These are phyloP conservation scores for Pseudocohnilembus persalinus DNA, from an alignment of 169 alveolate species.

Conservation along the genomic window DNA sequence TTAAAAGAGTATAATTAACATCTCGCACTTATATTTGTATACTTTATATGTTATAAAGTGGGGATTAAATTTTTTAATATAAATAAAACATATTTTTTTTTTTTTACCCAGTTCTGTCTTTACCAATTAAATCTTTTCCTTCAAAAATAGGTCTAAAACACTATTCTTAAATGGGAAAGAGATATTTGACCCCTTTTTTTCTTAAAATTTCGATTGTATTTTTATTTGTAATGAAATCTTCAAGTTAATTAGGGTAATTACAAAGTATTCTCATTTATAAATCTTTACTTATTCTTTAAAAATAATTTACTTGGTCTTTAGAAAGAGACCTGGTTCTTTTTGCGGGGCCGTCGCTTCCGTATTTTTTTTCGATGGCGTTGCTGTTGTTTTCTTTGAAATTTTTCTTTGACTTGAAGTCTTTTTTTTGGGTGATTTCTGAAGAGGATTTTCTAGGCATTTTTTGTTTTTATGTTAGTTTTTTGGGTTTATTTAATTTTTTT, in stretches of 20 bases:
- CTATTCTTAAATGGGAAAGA: conserved; percentile 82
- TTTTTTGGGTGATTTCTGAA: not conserved
- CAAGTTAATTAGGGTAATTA: not conserved
- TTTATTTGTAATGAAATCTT: conserved; percentile 24
- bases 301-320: not conserved
- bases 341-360: not conserved
- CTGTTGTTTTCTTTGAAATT: too few relatives aligned
- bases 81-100: too few relatives aligned
- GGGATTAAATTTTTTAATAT: too few relatives aligned
- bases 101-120: conserved; percentile 84
- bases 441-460: not conserved
- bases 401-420: not conserved
- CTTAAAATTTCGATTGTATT: conserved; percentile 51
- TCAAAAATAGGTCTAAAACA: conserved; percentile 80
- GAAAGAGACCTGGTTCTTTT: not conserved
- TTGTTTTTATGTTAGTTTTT: not conserved
- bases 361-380: not conserved
- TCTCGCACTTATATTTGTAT: too few relatives aligned
- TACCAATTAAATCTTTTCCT: conserved; percentile 83
- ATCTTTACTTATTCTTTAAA: not conserved
- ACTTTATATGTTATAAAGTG: too few relatives aligned
- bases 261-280: not conserved
- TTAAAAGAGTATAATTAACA: too few relatives aligned
- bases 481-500: too few relatives aligned
- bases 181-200: conserved; percentile 56